Base-by-base conservation (phyloP, 352 stramenopile species). In the Pythium apleroticum region DNA sequence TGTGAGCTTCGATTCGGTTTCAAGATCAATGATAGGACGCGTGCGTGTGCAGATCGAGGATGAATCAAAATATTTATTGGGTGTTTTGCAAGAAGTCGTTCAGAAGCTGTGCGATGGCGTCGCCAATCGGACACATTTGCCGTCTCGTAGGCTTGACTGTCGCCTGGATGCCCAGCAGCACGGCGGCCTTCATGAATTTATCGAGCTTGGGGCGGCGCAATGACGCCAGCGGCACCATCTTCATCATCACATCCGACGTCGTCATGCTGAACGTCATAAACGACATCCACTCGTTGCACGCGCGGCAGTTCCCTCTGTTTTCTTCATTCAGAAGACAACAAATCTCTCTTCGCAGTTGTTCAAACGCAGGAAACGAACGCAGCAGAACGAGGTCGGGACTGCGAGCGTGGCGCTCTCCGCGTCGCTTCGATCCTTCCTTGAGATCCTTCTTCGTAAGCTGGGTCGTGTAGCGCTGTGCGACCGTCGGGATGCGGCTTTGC, bases 241-340 rank as follows among this genome's bases (percentile, higher is more conserved):
- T 70, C 52, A 62, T 70, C 15, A 46, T 31, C 12, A 65, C 5
- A 8, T n/a, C 37, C 3, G 64, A 37, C 25, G 46, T 39, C 1
- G 50, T 20, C 49, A 61, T 58, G 2, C 28, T 53, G 52, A 65
- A 65, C 20, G 39, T 59, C 19, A 62, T 61, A 31, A 55, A 70
- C 20, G 64, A 62, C 57, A 70, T 62, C 64, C 64, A 70, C 6
- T 57, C 64, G 50, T 65, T 70, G 22, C 64, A 70, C 5, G 37
- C 12, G 17, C 30, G 50, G 49, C 64, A 65, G 17, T 62, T 62
- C 14, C 57, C 50, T 31, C 57, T 50, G 24, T 57, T 61, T n/a
- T 70, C 63, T 17, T 33, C 19, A 15, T 69, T 52, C 14, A 64
- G 28, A 17, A 45, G 19, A 19, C 0, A 22, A 12, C 56, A 50